These are phyloP conservation scores for Schizochytrium sp. DNA, from an alignment of 108 stramenopile genomes.

Conservation along the genomic window DNA sequence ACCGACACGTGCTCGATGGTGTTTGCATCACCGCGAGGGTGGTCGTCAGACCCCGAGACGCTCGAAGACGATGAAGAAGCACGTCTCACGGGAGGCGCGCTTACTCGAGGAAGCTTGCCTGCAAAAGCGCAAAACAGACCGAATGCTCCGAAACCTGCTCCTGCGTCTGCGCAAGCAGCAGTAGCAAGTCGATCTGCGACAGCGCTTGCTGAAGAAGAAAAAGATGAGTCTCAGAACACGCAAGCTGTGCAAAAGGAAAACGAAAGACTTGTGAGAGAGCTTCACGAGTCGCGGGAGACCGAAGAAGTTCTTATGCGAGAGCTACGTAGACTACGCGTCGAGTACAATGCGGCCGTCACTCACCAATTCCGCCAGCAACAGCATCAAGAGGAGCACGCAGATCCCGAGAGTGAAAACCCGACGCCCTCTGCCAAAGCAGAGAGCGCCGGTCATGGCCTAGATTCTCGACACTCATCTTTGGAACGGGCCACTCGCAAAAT, in stretches of 20 bases:
- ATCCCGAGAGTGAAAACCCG: background rate
- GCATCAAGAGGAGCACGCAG: background rate
- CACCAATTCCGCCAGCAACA: background rate
- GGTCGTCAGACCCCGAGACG: constrained; percentile 5
- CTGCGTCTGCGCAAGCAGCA: too few relatives aligned
- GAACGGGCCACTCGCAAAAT: background rate
- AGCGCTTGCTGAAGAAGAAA: too few relatives aligned
- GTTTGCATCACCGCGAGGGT: background rate
- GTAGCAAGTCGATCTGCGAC: too few relatives aligned
- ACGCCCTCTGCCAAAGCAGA: background rate
- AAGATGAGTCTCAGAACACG: background rate
- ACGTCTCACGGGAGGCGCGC: background rate
- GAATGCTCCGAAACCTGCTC: too few relatives aligned
- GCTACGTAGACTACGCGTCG: background rate
- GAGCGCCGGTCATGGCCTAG: too few relatives aligned
- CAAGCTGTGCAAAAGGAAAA: background rate
- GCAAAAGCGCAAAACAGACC: too few relatives aligned
- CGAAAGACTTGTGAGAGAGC: background rate
- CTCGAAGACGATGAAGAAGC: background rate
- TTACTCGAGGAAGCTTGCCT: too few relatives aligned
- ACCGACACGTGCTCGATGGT: background rate
- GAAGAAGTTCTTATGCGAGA: background rate
- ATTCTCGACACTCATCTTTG: background rate
- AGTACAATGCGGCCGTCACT: background rate
- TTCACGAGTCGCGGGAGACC: background rate